phyloP scores from a whole-genome alignment of 148 eudicot genomes.

The Amaranthus cruentus region DNA sequence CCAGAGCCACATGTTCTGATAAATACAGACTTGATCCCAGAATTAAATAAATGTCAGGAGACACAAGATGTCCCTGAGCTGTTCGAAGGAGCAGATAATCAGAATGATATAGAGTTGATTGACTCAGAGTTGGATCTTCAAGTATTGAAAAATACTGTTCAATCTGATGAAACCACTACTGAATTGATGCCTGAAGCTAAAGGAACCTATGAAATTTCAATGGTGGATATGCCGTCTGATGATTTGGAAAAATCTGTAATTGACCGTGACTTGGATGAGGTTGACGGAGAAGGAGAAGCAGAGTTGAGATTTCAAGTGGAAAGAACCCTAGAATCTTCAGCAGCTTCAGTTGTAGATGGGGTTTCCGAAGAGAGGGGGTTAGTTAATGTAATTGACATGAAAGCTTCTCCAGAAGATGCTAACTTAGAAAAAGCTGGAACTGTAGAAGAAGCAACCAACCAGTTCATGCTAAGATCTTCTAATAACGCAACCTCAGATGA shows the following conservation, averaged over 20 bases:
- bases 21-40: conserved; percentile 10
- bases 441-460: conserved; percentile 17
- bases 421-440: conserved; percentile 13
- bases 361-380: conserved; percentile 19
- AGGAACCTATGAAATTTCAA: conserved; percentile 18
- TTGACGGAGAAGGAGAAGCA: conserved; percentile 22
- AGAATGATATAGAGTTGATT: conserved; percentile 3
- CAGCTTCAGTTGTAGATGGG: conserved; percentile 9
- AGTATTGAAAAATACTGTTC: not conserved
- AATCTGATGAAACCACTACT: conserved; percentile 18
- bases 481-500: conserved; percentile 6
- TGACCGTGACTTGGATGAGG: conserved; percentile 22
- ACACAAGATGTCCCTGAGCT: conserved; percentile 6
- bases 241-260: conserved; percentile 10
- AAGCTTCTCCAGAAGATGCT: conserved; percentile 13
- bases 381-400: conserved; percentile 23
- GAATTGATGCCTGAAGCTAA: conserved; percentile 21
- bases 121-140: conserved; percentile 5
- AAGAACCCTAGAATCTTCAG: conserved; percentile 22
- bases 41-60: conserved; percentile 19
- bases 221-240: conserved; percentile 17
- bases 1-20: conserved; percentile 7
- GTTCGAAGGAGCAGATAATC: conserved; percentile 14
- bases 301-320: conserved; percentile 17
- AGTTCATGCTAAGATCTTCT: not conserved